Conservation (phyloP, 371 early-diverging fungal genomes). For the Chytridiales sp. region DNA sequence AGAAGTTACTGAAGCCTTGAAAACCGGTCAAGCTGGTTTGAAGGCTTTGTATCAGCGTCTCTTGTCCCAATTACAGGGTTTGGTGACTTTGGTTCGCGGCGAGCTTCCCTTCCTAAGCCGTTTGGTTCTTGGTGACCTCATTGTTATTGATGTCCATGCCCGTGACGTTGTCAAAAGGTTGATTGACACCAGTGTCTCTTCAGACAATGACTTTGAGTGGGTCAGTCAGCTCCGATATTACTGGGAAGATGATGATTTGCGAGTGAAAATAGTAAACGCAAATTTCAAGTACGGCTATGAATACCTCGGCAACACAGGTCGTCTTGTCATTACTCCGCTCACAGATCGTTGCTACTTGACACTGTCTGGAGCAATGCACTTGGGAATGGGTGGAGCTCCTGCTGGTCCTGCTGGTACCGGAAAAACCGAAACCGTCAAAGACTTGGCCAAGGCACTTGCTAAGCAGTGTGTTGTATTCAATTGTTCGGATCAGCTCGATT, state of each 20-base stretch:
- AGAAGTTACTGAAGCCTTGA: slow-evolving; percentile 55
- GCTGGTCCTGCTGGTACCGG: slow-evolving; percentile 61
- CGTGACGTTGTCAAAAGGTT: slow-evolving; percentile 57
- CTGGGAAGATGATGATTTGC: slow-evolving; percentile 58
- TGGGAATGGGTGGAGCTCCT: slow-evolving; percentile 63
- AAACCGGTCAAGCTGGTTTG: slow-evolving; percentile 41
- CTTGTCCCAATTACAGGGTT: slow-evolving; percentile 51
- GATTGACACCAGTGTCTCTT: slow-evolving; percentile 43
- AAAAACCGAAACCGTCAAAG: slow-evolving; percentile 62
- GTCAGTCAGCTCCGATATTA: slow-evolving; percentile 61
- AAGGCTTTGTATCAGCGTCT: slow-evolving; percentile 39
- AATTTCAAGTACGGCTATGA: slow-evolving; percentile 57
- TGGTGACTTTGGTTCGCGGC: slow-evolving; percentile 55
- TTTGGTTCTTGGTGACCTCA: slow-evolving; percentile 52
- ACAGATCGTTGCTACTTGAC: slow-evolving; percentile 60
- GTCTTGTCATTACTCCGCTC: slow-evolving; percentile 59
- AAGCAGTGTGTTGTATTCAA: slow-evolving; percentile 67
- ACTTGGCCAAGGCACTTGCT: slow-evolving; percentile 59
- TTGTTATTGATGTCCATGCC: slow-evolving; percentile 60
- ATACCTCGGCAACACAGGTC: slow-evolving; percentile 59
- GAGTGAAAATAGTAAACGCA: slow-evolving; percentile 58
- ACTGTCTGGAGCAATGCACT: slow-evolving; percentile 56
- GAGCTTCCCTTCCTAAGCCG: slow-evolving; percentile 52
- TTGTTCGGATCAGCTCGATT: slow-evolving; percentile 62
- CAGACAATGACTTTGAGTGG: slow-evolving; percentile 62